Conservation (phyloP, 1,284 basidiomycete genomes). For the Puccinia horiana region DNA sequence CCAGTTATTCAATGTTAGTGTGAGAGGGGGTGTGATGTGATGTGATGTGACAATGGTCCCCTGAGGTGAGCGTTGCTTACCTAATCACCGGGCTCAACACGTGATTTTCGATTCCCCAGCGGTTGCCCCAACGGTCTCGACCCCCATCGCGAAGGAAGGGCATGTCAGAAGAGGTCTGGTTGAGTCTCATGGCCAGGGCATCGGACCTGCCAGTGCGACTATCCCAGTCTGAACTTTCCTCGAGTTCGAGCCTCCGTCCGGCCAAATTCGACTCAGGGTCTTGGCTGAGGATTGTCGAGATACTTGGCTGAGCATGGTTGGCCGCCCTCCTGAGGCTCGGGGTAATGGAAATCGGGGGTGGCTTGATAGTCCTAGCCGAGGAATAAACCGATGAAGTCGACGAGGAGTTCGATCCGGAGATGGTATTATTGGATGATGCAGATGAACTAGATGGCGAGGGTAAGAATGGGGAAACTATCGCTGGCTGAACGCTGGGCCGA, state of each 20-base stretch:
- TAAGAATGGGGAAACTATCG: neutral
- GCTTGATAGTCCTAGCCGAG: conserved; percentile 11
- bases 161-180: neutral
- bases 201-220: conserved; percentile 21
- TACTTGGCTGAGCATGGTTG: neutral
- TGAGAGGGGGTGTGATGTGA: neutral
- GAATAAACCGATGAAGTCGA: neutral
- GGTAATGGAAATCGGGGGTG: conserved; percentile 26
- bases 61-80: conserved; percentile 9
- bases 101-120: conserved; percentile 44
- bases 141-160: conserved; percentile 9
- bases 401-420: neutral
- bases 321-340: conserved; percentile 17
- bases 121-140: conserved; percentile 42
- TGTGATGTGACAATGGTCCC: neutral
- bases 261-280: neutral
- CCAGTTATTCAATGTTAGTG: neutral
- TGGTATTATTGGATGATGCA: conserved; percentile 12
- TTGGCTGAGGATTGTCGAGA: neutral
- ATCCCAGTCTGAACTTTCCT: conserved; percentile 28
- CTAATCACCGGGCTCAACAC: conserved; percentile 45
- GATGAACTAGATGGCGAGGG: conserved; percentile 3
- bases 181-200: conserved; percentile 16
- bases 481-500: neutral
- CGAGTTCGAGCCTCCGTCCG: conserved; percentile 30